phyloP scores from a whole-genome alignment of 78 protist species.

The Neovahlkampfia damariscottae region DNA sequence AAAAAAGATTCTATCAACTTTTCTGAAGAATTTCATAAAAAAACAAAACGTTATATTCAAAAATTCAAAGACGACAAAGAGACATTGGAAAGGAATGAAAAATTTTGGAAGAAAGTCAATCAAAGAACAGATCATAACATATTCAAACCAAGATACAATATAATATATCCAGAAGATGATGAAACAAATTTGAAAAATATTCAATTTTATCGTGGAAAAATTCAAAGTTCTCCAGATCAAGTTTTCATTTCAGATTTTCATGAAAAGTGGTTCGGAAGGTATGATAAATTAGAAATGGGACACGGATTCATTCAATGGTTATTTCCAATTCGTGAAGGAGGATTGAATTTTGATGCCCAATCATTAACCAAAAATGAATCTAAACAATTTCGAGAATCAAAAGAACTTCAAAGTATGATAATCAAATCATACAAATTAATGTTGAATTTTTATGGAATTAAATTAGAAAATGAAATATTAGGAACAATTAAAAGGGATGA shows the following conservation, averaged over 20 bases:
- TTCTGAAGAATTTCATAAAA: no score
- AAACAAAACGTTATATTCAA: no score
- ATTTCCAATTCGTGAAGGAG: slow-evolving; percentile 5
- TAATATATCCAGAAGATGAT: no score
- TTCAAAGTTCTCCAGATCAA: no score
- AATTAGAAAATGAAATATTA: not conserved
- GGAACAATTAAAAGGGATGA: not conserved
- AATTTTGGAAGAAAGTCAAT: no score
- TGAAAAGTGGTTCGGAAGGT: slow-evolving; percentile 4
- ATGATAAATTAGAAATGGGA: not conserved
- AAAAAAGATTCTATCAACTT: no score
- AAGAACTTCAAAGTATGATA: not conserved
- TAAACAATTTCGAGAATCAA: not conserved
- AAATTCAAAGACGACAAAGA: no score
- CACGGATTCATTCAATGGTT: slow-evolving; percentile 12
- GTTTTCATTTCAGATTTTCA: slow-evolving; percentile 5
- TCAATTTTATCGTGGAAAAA: no score
- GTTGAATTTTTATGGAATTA: slow-evolving; percentile 21
- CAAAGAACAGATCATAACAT: no score
- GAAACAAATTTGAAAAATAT: no score
- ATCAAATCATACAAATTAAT: slow-evolving; percentile 5
- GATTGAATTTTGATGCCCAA: not conserved
- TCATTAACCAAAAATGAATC: slow-evolving; percentile 5
- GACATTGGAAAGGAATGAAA: no score
- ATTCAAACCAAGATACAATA: no score